Evolutionary conservation across 176 grass and related monocot genomes (phyloP).

Genomic region (Musa acuminata): DNA sequence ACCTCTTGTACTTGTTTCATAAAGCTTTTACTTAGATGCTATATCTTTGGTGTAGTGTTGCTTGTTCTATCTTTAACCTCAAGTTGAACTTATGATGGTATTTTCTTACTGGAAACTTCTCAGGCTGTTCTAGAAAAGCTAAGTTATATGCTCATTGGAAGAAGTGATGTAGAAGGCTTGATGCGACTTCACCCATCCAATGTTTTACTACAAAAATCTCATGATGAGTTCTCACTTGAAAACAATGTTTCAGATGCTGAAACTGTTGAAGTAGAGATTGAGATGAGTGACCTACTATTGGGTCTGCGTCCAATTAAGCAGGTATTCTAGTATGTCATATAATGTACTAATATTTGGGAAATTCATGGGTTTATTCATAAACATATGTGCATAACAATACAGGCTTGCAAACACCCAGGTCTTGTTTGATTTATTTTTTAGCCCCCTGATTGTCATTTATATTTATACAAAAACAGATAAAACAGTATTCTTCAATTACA

Average conservation of each 20-base stretch:
- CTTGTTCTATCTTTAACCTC: too few relatives aligned
- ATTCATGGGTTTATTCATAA: neutral
- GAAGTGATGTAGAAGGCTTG: slow-evolving; percentile 90
- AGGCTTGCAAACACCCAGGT: neutral
- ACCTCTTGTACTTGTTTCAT: too few relatives aligned
- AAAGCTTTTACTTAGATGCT: too few relatives aligned
- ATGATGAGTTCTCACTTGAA: slow-evolving; percentile 29
- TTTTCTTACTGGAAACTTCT: slow-evolving; percentile 12
- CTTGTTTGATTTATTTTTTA: too few relatives aligned
- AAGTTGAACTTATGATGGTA: neutral
- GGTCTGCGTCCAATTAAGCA: slow-evolving; percentile 90
- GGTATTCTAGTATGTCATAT: slow-evolving; percentile 25
- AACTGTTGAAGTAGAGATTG: slow-evolving; percentile 69
- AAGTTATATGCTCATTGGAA: slow-evolving; percentile 90
- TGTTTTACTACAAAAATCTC: slow-evolving; percentile 52
- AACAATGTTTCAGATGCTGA: slow-evolving; percentile 46
- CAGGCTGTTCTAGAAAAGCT: slow-evolving; percentile 96
- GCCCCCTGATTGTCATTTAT: too few relatives aligned
- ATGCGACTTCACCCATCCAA: slow-evolving; percentile 79
- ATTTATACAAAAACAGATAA: too few relatives aligned
- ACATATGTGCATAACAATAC: neutral
- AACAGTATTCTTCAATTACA: too few relatives aligned
- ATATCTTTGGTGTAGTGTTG: too few relatives aligned
- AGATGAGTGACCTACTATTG: slow-evolving; percentile 79
- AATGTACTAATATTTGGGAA: neutral